Evolutionary conservation across 345 rosid genomes (phyloP).

Genomic region (Acer negundo): DNA sequence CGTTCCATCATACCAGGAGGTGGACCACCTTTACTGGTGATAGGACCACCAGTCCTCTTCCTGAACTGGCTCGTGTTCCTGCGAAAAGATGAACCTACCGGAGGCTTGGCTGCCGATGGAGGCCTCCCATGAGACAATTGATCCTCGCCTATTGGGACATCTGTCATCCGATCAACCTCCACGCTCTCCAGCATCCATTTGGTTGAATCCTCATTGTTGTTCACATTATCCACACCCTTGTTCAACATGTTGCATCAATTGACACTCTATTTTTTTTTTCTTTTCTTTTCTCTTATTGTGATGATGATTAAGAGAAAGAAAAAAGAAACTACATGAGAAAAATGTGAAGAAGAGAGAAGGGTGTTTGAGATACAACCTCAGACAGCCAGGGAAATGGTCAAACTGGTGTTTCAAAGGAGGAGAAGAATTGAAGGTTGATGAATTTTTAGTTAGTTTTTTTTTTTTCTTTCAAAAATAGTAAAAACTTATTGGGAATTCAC

Average conservation of each 20-base stretch:
- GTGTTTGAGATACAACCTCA: background rate
- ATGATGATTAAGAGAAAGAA: background rate
- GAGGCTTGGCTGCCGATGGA: slow-evolving; percentile 1
- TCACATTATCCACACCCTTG: background rate
- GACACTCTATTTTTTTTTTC: background rate
- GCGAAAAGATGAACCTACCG: slow-evolving; percentile 35
- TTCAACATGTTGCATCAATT: background rate
- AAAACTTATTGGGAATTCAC: background rate
- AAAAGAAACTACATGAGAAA: slow-evolving; percentile 2
- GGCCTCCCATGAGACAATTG: background rate
- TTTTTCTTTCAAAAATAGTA: background rate
- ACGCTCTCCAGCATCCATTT: slow-evolving; percentile 70
- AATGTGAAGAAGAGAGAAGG: background rate
- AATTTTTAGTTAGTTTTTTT: background rate
- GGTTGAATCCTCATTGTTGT: slow-evolving; percentile 29
- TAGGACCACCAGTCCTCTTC: background rate
- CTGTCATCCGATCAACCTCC: slow-evolving; percentile 55
- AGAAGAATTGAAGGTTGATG: slow-evolving; percentile 9
- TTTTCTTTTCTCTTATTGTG: background rate
- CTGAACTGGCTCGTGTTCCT: slow-evolving; percentile 35
- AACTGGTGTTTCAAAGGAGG: background rate
- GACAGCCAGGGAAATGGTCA: slow-evolving; percentile 17
- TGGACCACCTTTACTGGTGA: background rate
- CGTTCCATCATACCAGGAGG: slow-evolving; percentile 32
- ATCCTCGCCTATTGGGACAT: slow-evolving; percentile 32